Evolutionary conservation across 306 rosid genomes (phyloP), one percentile per base, ranked within the genome.

Genomic region (Clitoria ternatea): DNA sequence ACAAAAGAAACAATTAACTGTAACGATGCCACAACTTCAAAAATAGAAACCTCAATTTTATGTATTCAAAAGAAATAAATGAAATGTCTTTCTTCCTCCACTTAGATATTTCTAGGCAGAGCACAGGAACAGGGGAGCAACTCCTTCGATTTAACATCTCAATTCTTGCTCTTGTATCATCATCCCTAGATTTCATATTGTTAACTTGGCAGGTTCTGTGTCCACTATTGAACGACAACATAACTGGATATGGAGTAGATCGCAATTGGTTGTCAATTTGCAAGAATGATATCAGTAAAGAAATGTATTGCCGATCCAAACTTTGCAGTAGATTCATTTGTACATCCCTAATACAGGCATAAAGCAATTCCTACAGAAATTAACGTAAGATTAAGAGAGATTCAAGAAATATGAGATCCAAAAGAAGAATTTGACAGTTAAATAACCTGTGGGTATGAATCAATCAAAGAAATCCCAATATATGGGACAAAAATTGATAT

Each of bases 251-350:
- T 71, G 94, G 96, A 47, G 97, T 84, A 49, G 87, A 79, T 66
- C 90, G 96, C 83, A 87, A 81, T 80, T 94, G 98, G 80, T 94
- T 94, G 77, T 94, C 98, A 47, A 94, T 77, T 81, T 94, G 98
- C 76, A 94, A 82, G 65, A 89, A 87, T 12, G 82, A 73, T 27
- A 90, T 80, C 66, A 67, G 86, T 71, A 89, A 70, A 71, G 85
- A 87, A 74, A 94, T 82, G 71, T 72, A 84, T 55, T 94, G 98
- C 30, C 80, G 92, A 78, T 94, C 96, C 83, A 90, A 78, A 87
- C 90, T 94, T 81, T 90, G 97, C 32, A 80, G 84, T 70, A 94
- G 79, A 72, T 80, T 77, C n/a, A 85, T 78, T 56, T 80, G 78
- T 66, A 90, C 65, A 79, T 84, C 87, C 84, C 80, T 83, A 55